Percentiles rank a stretch among this genome's conserved stretches.
Evolutionary conservation across 73 alveolate species (phyloP).

Genomic region (Tetrahymena elliotti): DNA sequence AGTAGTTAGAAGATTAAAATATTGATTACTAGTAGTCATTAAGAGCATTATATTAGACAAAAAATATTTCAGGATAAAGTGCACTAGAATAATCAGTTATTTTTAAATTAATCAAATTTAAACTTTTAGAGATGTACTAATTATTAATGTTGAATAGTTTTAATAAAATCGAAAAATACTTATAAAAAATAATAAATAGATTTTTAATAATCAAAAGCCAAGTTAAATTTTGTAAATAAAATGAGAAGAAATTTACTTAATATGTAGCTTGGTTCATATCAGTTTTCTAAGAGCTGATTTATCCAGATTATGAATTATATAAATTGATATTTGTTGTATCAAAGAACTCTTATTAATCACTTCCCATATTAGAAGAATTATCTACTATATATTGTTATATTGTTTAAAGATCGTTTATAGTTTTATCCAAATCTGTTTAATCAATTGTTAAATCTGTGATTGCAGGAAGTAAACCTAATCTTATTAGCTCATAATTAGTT

Average conservation of each 20-base stretch:
- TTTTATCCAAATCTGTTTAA: neutral
- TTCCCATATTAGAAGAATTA: neutral
- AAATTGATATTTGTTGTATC: conserved; percentile 4
- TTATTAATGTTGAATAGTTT: neutral
- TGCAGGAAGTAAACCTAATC: neutral
- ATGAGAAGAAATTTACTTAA: neutral
- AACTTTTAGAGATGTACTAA: conserved; percentile 20
- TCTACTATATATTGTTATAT: neutral
- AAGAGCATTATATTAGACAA: conserved; percentile 5
- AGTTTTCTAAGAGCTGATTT: neutral
- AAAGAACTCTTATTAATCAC: neutral
- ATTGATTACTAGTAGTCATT: conserved; percentile 23
- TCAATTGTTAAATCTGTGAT: neutral
- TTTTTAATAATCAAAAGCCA: no score
- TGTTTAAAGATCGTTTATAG: conserved; percentile 3
- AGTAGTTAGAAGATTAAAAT: conserved; percentile 4
- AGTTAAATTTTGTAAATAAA: neutral
- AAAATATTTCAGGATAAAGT: neutral
- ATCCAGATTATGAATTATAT: conserved; percentile 8
- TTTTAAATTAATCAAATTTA: conserved; percentile 1
- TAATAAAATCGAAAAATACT: no score
- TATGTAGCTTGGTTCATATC: conserved; percentile 32
- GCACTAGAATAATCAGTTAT: neutral
- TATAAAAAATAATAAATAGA: no score
- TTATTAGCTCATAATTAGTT: conserved; percentile 5